Percentiles rank a stretch among this genome's conserved stretches.
These are phyloP conservation scores for Dissophora globulifera DNA, from an alignment of 192 early-diverging fungal species.

Conservation along the genomic window DNA sequence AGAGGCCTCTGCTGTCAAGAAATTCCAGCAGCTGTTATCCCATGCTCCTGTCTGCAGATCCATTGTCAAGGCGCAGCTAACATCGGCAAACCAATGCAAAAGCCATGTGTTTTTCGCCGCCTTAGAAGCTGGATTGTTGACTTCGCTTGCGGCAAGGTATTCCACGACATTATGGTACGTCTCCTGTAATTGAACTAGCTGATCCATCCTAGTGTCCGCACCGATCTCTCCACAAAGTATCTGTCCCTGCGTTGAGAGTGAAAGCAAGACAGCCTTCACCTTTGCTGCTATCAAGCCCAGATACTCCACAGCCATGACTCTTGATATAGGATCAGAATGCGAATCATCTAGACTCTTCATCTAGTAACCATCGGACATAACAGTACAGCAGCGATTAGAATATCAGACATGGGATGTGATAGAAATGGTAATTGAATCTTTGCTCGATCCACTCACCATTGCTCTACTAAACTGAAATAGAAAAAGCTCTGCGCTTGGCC, in stretches of 20 bases:
- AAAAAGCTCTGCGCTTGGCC: constrained; percentile 88
- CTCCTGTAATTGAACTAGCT: constrained; percentile 25
- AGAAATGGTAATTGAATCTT: no score
- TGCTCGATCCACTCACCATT: constrained; percentile 72
- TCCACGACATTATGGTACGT: constrained; percentile 22
- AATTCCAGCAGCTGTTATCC: constrained; percentile 22
- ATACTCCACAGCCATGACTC: constrained; percentile 70
- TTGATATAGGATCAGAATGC: constrained; percentile 64
- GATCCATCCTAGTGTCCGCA: constrained; percentile 11
- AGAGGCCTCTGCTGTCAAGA: constrained; percentile 1
- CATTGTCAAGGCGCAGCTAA: constrained; percentile 3
- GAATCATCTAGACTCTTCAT: constrained; percentile 71
- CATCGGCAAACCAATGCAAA: constrained; percentile 16
- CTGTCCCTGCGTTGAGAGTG: no score
- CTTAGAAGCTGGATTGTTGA: constrained; percentile 17
- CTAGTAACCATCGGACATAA: constrained; percentile 24
- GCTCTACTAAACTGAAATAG: constrained; percentile 73
- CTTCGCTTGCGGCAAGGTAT: constrained; percentile 13
- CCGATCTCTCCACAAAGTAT: constrained; percentile 18
- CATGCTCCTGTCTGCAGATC: constrained; percentile 1
- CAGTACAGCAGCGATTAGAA: no score
- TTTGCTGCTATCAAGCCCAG: constrained; percentile 71
- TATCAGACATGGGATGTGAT: no score
- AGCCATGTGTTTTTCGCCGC: constrained; percentile 37
- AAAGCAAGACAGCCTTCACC: constrained; percentile 57